A percentile compares a stretch with the other conserved stretches of the same genome.
Evolutionary conservation across 768 basidiomycete species (phyloP).

Genomic region (Panaeolus cyanescens): DNA sequence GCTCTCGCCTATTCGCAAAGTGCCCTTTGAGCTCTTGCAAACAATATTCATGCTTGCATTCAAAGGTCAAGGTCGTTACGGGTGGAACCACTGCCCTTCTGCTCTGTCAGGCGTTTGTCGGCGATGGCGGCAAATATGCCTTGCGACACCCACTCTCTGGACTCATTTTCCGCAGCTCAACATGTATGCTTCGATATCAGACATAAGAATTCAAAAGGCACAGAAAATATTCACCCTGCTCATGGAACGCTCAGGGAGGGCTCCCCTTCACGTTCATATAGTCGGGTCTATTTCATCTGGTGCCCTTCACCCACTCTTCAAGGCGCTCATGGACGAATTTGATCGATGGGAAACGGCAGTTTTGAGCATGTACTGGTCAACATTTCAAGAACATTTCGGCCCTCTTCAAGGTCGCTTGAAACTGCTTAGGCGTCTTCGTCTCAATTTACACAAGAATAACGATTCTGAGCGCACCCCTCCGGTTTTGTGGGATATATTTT

Average conservation of each 20-base stretch:
- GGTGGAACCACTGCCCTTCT: conserved; percentile 1
- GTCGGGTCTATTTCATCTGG: conserved; percentile 1
- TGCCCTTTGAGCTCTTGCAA: conserved; percentile 9
- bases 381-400: neutral
- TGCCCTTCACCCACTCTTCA: conserved; percentile 7
- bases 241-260: conserved; percentile 3
- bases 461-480: neutral
- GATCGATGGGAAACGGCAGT: conserved; percentile 8
- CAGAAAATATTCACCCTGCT: conserved; percentile 4
- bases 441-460: neutral
- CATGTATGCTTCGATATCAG: neutral
- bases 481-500: neutral
- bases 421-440: neutral
- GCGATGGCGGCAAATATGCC: conserved; percentile 6
- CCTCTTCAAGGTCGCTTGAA: neutral
- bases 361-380: neutral
- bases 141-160: conserved; percentile 8
- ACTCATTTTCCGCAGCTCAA: conserved; percentile 5
- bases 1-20: conserved; percentile 6
- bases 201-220: neutral
- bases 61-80: neutral
- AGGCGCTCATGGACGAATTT: conserved; percentile 10
- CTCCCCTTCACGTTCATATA: conserved; percentile 10
- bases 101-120: conserved; percentile 7
- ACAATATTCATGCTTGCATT: conserved; percentile 4